A percentile compares a stretch with the other conserved stretches of the same genome.
These are phyloP conservation scores for Betula pendula DNA, from an alignment of 306 rosid species.

Conservation along the genomic window DNA sequence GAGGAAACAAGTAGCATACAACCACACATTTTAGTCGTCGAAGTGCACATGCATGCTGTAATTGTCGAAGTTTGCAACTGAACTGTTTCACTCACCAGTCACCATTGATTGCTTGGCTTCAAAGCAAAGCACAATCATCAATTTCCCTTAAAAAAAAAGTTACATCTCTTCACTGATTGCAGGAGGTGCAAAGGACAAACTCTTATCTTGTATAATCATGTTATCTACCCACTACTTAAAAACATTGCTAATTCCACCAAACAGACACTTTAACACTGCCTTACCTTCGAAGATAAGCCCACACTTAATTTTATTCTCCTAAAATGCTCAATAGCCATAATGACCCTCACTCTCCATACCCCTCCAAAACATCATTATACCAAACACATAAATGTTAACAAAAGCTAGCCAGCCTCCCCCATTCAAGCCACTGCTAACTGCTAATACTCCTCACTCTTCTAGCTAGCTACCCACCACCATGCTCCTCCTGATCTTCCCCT, in stretches of 20 bases:
- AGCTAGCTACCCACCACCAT: conserved; percentile 28
- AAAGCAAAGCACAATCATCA: conserved; percentile 54
- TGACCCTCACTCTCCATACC: conserved; percentile 25
- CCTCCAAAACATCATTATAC: conserved; percentile 34
- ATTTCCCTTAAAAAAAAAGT: neutral
- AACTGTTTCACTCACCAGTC: neutral
- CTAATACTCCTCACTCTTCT: conserved; percentile 12
- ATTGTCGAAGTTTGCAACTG: neutral
- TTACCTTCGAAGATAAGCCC: conserved; percentile 83
- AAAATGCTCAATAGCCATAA: conserved; percentile 34
- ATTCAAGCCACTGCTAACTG: conserved; percentile 17
- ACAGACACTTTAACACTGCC: conserved; percentile 33
- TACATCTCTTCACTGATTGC: too few relatives aligned
- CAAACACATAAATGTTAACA: conserved; percentile 38
- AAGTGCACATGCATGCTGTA: neutral
- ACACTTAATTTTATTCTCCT: conserved; percentile 13
- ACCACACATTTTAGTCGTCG: too few relatives aligned
- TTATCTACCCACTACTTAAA: too few relatives aligned
- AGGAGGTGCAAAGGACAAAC: too few relatives aligned
- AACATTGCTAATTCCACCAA: conserved; percentile 54
- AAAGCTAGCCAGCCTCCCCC: conserved; percentile 33
- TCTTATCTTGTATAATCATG: too few relatives aligned
- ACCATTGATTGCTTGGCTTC: conserved; percentile 39
- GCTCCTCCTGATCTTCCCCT: conserved; percentile 37
- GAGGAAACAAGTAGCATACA: too few relatives aligned